These are phyloP conservation scores for Candida sp. DNA, from an alignment of 1,139 yeast genomes.

Conservation along the genomic window DNA sequence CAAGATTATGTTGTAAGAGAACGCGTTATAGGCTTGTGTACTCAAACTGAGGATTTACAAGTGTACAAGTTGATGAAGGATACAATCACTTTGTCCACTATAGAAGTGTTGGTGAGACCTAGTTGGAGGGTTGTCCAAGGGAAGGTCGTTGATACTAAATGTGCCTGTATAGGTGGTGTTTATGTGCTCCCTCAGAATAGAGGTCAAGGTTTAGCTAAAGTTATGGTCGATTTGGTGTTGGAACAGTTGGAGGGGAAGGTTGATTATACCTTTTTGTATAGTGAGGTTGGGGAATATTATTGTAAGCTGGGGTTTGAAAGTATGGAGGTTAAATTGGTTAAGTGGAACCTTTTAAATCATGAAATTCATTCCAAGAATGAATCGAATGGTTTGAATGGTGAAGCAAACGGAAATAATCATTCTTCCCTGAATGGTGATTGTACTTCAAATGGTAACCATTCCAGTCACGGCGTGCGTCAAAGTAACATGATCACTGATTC, in stretches of 20 bases:
- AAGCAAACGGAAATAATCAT: too few relatives aligned
- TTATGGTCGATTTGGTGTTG: slow-evolving; percentile 52
- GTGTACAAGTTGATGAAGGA: slow-evolving; percentile 29
- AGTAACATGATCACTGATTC: neutral
- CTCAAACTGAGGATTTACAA: slow-evolving; percentile 17
- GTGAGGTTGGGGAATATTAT: slow-evolving; percentile 73
- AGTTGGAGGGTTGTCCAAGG: slow-evolving; percentile 17
- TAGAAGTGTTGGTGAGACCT: slow-evolving; percentile 35
- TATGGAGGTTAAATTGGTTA: slow-evolving; percentile 40
- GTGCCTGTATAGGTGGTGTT: slow-evolving; percentile 64
- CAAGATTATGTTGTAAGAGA: slow-evolving; percentile 55
- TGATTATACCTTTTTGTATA: slow-evolving; percentile 51
- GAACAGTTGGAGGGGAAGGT: slow-evolving; percentile 20
- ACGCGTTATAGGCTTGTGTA: slow-evolving; percentile 25
- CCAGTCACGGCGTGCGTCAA: too few relatives aligned
- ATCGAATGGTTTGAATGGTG: slow-evolving; percentile 9
- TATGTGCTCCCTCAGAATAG: slow-evolving; percentile 56
- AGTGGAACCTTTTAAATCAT: slow-evolving; percentile 4
- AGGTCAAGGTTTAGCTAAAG: slow-evolving; percentile 61
- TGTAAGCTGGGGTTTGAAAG: slow-evolving; percentile 55
- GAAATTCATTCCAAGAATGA: slow-evolving; percentile 7
- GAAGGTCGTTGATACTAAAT: slow-evolving; percentile 20
- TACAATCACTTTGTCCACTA: slow-evolving; percentile 27
- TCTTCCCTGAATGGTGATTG: too few relatives aligned
- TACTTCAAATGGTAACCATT: too few relatives aligned